phyloP scores from a whole-genome alignment of 1,284 basidiomycete genomes.

The Neonothopanus nambi region DNA sequence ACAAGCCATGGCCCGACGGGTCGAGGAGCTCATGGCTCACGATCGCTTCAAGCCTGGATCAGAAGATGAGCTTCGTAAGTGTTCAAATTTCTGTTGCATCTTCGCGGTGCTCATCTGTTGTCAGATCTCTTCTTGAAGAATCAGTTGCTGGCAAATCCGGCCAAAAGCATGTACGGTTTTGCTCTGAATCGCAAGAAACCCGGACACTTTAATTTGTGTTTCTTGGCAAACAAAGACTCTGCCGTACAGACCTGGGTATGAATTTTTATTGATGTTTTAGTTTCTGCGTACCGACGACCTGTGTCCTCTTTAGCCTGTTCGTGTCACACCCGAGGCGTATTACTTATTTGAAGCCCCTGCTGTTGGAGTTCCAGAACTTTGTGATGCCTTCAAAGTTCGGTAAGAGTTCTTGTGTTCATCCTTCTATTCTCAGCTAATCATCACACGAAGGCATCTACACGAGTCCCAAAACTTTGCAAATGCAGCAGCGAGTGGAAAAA shows the following conservation, averaged over 20 bases:
- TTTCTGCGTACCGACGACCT: slow-evolving; percentile 8
- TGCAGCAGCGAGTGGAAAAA: slow-evolving; percentile 68
- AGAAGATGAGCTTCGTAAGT: slow-evolving; percentile 88
- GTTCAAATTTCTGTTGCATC: not conserved
- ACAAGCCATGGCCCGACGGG: slow-evolving; percentile 90
- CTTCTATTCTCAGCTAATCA: slow-evolving; percentile 19
- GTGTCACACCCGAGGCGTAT: slow-evolving; percentile 88
- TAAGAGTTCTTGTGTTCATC: slow-evolving; percentile 33
- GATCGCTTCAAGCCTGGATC: slow-evolving; percentile 93
- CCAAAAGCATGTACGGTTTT: slow-evolving; percentile 95
- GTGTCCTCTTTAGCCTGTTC: slow-evolving; percentile 64
- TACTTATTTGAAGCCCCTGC: slow-evolving; percentile 87
- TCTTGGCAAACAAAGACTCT: slow-evolving; percentile 90
- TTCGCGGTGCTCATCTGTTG: not conserved
- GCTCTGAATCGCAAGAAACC: slow-evolving; percentile 88
- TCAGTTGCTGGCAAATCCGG: slow-evolving; percentile 90
- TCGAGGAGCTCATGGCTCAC: slow-evolving; percentile 94
- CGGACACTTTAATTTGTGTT: slow-evolving; percentile 92
- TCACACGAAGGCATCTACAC: slow-evolving; percentile 62
- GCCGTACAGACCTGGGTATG: slow-evolving; percentile 90
- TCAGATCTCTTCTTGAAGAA: slow-evolving; percentile 88
- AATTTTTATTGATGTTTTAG: too few species aligned
- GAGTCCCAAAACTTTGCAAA: slow-evolving; percentile 74
- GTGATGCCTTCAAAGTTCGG: slow-evolving; percentile 95
- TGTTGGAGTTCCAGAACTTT: slow-evolving; percentile 87